These are phyloP conservation scores for Globisporangium megalacanthum DNA, from an alignment of 352 stramenopile species.

Conservation along the genomic window DNA sequence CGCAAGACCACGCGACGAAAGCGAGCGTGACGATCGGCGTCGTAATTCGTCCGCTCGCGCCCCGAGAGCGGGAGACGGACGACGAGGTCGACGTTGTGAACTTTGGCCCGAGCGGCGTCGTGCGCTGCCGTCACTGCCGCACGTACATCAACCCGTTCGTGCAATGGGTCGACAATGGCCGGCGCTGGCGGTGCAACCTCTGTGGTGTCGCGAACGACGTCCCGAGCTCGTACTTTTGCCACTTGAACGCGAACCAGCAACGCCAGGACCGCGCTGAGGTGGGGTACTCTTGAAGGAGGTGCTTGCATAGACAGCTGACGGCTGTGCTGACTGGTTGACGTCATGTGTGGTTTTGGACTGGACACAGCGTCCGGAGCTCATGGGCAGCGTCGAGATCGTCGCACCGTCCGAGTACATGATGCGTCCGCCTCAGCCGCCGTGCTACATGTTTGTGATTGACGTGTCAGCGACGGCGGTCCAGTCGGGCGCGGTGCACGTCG, in stretches of 20 bases:
- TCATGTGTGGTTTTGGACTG: background rate
- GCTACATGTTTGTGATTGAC: constrained; percentile 89
- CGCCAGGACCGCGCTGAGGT: constrained; percentile 92
- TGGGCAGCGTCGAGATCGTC: constrained; percentile 82
- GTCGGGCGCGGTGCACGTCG: constrained; percentile 64
- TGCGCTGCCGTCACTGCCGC: constrained; percentile 86
- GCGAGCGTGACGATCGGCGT: constrained; percentile 83
- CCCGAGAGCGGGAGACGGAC: constrained; percentile 33
- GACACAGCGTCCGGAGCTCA: constrained; percentile 62
- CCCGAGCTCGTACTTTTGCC: constrained; percentile 96
- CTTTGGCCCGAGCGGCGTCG: constrained; percentile 76
- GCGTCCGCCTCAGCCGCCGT: constrained; percentile 81
- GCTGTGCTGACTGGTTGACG: background rate
- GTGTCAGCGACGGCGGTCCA: constrained; percentile 72
- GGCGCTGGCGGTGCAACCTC: constrained; percentile 85
- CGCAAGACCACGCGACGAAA: constrained; percentile 78
- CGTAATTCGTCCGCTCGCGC: constrained; percentile 77
- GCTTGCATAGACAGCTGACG: background rate
- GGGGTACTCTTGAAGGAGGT: constrained; percentile 56
- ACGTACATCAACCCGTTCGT: constrained; percentile 90
- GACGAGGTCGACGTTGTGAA: constrained; percentile 83
- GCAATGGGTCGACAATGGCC: constrained; percentile 86
- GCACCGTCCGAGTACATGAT: constrained; percentile 88
- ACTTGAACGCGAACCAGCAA: constrained; percentile 93
- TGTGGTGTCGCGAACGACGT: constrained; percentile 89